These are phyloP conservation scores for Xylariaceae sp. DNA, from an alignment of 2,329 filamentous ascomycete genomes.

Conservation along the genomic window DNA sequence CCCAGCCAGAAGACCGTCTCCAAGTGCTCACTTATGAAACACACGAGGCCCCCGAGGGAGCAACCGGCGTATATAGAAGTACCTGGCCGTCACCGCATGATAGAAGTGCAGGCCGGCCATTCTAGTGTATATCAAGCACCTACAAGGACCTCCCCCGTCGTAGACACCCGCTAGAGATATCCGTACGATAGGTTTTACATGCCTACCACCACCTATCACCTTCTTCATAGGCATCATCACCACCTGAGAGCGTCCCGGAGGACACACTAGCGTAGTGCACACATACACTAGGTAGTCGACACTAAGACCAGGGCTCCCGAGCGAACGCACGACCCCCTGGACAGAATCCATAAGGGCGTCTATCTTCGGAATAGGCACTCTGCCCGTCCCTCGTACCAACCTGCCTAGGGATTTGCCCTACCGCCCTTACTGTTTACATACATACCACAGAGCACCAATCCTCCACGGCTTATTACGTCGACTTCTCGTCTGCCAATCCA, in stretches of 20 bases:
- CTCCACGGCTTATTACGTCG: conserved; percentile 11
- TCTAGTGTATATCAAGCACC: not conserved
- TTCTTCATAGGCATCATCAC: too few species aligned
- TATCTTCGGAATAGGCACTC: conserved; percentile 7
- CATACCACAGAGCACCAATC: conserved; percentile 11
- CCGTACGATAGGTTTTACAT: not conserved
- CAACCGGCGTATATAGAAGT: conserved; percentile 13
- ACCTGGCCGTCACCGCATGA: not conserved
- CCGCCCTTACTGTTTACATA: conserved; percentile 7
- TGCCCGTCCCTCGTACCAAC: not conserved
- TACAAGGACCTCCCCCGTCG: not conserved
- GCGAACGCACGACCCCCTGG: conserved; percentile 24
- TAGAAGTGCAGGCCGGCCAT: conserved; percentile 1
- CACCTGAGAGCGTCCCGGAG: too few species aligned
- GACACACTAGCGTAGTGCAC: not conserved
- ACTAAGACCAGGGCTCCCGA: not conserved
- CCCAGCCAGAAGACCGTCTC: conserved; percentile 5
- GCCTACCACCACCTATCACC: not conserved
- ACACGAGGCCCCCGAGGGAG: conserved; percentile 15
- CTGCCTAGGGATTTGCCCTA: conserved; percentile 1
- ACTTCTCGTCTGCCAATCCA: conserved; percentile 11
- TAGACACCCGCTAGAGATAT: not conserved
- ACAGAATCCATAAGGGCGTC: conserved; percentile 18
- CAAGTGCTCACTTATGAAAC: conserved; percentile 21
- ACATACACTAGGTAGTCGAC: not conserved